Conservation (phyloP, 192 early-diverging fungal species). For the Chytriomyces sp. region DNA sequence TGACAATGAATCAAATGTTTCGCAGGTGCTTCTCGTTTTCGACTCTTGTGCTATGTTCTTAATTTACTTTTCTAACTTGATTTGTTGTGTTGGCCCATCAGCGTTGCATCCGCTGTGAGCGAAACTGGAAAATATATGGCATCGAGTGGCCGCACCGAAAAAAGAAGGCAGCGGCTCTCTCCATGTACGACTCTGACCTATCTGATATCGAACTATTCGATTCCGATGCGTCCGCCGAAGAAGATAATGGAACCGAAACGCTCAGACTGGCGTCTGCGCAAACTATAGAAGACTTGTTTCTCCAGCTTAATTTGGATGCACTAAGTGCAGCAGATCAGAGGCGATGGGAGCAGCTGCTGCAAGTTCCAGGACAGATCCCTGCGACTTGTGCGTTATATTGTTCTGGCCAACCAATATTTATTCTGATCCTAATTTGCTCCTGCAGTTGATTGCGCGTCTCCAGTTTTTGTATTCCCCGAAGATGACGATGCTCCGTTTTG, state of each 20-base stretch:
- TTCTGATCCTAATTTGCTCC: background rate
- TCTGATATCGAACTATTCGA: slow-evolving; percentile 27
- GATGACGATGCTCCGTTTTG: slow-evolving; percentile 39
- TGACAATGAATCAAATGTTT: background rate
- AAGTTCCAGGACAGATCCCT: slow-evolving; percentile 28
- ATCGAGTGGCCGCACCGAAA: slow-evolving; percentile 49
- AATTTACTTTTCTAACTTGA: background rate
- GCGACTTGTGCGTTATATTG: background rate
- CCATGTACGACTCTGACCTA: slow-evolving; percentile 18
- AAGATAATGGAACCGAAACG: no score
- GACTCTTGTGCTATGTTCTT: background rate
- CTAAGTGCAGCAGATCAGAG: slow-evolving; percentile 21
- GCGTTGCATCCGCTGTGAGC: slow-evolving; percentile 46
- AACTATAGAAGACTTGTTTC: slow-evolving; percentile 28
- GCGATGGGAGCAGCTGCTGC: slow-evolving; percentile 24
- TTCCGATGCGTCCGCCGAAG: slow-evolving; percentile 11
- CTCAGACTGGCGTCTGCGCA: background rate
- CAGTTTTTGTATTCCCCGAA: slow-evolving; percentile 46
- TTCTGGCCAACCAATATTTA: background rate
- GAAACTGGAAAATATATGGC: slow-evolving; percentile 50
- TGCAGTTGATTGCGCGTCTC: slow-evolving; percentile 18
- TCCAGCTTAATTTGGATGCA: slow-evolving; percentile 8
- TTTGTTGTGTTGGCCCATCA: background rate
- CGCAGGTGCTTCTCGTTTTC: no score
- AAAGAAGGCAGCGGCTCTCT: slow-evolving; percentile 24